phyloP scores from a whole-genome alignment of 2,329 filamentous ascomycete genomes.

The Macrophomina pseudophaseolina region DNA sequence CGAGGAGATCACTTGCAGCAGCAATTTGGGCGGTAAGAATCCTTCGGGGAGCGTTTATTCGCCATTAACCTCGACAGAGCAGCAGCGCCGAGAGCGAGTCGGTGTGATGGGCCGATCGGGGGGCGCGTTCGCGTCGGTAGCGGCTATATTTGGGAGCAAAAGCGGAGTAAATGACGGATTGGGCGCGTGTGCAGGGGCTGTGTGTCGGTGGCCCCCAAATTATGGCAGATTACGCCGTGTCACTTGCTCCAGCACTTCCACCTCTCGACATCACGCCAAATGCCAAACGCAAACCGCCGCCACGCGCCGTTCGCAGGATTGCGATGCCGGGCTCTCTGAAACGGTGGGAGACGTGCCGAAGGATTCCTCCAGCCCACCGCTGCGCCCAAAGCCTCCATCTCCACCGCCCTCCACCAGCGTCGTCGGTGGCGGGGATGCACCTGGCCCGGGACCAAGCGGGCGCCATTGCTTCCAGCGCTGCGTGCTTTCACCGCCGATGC shows the following conservation, averaged over 20 bases:
- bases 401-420: background rate
- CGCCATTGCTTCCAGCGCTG: background rate
- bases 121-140: background rate
- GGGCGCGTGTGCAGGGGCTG: background rate
- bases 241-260: background rate
- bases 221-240: constrained; percentile 11
- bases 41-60: constrained; percentile 22
- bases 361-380: constrained; percentile 5
- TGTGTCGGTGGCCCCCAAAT: constrained; percentile 13
- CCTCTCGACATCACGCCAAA: background rate
- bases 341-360: constrained; percentile 15
- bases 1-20: background rate
- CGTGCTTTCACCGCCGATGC: background rate
- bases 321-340: constrained; percentile 14
- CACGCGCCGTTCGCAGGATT: constrained; percentile 12
- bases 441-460: background rate
- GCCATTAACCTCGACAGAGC: constrained; percentile 10
- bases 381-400: background rate
- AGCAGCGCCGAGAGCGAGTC: background rate
- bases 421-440: background rate
- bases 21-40: constrained; percentile 23
- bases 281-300: background rate
- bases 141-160: constrained; percentile 17
- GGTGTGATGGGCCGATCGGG: background rate
- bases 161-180: constrained; percentile 14